Percentiles rank a stretch among this genome's conserved stretches.
These are phyloP conservation scores for Prunus armeniaca DNA, from an alignment of 306 rosid species.

Conservation along the genomic window DNA sequence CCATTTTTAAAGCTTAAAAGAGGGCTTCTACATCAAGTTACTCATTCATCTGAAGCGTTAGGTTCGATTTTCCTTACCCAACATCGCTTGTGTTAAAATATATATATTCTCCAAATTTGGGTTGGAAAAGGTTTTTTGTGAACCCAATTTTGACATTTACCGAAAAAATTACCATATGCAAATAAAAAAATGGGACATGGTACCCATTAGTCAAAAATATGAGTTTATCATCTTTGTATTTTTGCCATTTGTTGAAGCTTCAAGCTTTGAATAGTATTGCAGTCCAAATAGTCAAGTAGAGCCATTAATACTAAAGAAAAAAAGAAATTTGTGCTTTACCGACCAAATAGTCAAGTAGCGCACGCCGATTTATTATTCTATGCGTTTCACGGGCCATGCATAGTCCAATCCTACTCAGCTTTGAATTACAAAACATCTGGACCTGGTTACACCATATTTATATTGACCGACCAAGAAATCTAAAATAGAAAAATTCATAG, in stretches of 20 bases:
- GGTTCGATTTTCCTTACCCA: too few relatives aligned
- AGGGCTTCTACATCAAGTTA: too few relatives aligned
- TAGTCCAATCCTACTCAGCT: constrained; percentile 15
- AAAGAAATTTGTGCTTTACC: not conserved
- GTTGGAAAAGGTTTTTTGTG: too few relatives aligned
- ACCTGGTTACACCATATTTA: not conserved
- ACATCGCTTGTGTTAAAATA: too few relatives aligned
- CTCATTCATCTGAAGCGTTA: too few relatives aligned
- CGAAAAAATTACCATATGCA: not conserved
- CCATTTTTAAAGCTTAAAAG: not conserved
- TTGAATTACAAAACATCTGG: not conserved
- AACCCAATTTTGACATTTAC: too few relatives aligned
- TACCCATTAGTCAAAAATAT: too few relatives aligned
- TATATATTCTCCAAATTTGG: too few relatives aligned
- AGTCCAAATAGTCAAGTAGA: not conserved
- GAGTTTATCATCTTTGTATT: too few relatives aligned
- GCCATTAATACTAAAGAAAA: not conserved
- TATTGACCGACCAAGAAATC: not conserved
- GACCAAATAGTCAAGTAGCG: too few relatives aligned
- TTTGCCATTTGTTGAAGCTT: not conserved
- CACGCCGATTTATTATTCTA: not conserved
- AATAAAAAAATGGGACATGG: not conserved
- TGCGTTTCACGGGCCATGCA: not conserved
- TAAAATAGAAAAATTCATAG: not conserved
- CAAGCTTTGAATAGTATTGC: not conserved